Conservation (phyloP, 768 basidiomycete species). For the Tylopilus sp. region DNA sequence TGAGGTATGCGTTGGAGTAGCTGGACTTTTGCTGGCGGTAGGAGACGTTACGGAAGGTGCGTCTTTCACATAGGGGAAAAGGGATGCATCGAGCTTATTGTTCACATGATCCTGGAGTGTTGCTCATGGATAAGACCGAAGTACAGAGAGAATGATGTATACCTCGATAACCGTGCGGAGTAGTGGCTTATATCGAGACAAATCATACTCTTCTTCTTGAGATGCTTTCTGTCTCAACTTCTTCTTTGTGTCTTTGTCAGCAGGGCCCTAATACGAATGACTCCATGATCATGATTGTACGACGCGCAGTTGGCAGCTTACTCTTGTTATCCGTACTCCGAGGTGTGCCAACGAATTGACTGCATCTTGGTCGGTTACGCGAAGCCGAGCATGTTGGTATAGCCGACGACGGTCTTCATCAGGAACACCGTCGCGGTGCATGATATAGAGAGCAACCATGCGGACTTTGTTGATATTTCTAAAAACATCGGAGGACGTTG, state of each 20-base stretch:
- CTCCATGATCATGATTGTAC: not conserved
- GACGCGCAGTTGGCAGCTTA: slow-evolving; percentile 33
- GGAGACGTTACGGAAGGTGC: slow-evolving; percentile 53
- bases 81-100: slow-evolving; percentile 68
- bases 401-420: slow-evolving; percentile 93
- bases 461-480: slow-evolving; percentile 93
- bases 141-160: slow-evolving; percentile 5
- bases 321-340: slow-evolving; percentile 82
- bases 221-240: slow-evolving; percentile 72
- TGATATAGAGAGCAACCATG: slow-evolving; percentile 92
- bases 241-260: slow-evolving; percentile 77
- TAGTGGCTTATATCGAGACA: slow-evolving; percentile 89
- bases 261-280: slow-evolving; percentile 48
- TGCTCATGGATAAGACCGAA: not conserved
- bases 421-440: slow-evolving; percentile 95
- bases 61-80: slow-evolving; percentile 92
- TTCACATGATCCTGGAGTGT: slow-evolving; percentile 70
- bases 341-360: slow-evolving; percentile 82
- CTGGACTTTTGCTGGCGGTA: slow-evolving; percentile 42
- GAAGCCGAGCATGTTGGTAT: slow-evolving; percentile 91
- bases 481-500: slow-evolving; percentile 5
- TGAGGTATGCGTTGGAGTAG: slow-evolving; percentile 51
- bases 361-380: slow-evolving; percentile 88
- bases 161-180: slow-evolving; percentile 84
- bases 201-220: slow-evolving; percentile 92